Base-by-base conservation (phyloP, 768 basidiomycete species). In the Boletus rubropictus region DNA sequence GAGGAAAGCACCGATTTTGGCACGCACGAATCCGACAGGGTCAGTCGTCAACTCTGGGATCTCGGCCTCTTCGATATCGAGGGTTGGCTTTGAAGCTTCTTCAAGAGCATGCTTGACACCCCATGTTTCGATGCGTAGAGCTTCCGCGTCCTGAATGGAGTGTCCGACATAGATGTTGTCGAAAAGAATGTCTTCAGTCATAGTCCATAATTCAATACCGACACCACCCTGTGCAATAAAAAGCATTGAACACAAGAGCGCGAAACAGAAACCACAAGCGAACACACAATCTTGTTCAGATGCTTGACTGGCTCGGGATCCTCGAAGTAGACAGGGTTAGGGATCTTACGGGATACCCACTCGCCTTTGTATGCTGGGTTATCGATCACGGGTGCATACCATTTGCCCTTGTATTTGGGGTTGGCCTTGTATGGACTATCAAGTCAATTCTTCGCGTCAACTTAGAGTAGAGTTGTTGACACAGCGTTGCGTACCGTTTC, bases 171-270 rank as follows among this genome's bases (percentile, higher is more conserved):
- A 98, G 63, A 99, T 81, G 74, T 91, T 93, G 70, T 89, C 82
- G 66, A 93, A 94, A 57, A 93, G 77, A 58, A 93, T 93, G 63
- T 89, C 85, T 69, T 89, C 89, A 35, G 94, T 95, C 96, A 98
- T 99, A 38, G 95, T 95, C 96, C 96, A 99, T 58, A 98, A 82
- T 70, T 99, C 96, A 56, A 98, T 94, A 62, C 94, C 94, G 52
- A 96, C 80, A 71, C 92, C 93, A 56, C 90, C 89, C 86, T 88
- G 49, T 14, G 46, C 18, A 39, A 1, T n/a, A 9, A 12, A 17
- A 27, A 12, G 33, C 3, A 9, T 3, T 62, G 1, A 56, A 39
- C n/a, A 48, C 31, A 28, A 20, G 11, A 46, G 7, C 15, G 3
- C 7, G 11, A 17, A 14, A 28, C 10, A 12, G 10, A 7, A 20